Base-by-base conservation (phyloP, 1,284 basidiomycete species). In the Fomitopsis betulina region DNA sequence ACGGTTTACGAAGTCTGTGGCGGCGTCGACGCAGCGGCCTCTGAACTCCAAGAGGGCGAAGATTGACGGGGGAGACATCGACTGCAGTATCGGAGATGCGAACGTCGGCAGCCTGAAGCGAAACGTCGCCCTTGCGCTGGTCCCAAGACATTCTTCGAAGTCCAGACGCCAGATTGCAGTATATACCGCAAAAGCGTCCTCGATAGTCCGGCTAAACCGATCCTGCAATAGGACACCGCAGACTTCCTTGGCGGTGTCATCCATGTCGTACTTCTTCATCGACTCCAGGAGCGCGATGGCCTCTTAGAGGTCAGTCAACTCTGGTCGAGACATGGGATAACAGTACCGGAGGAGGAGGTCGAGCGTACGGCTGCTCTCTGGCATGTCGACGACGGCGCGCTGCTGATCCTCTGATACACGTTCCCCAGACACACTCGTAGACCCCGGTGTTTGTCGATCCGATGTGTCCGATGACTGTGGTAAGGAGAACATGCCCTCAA, bases 191-290 rank as follows among this genome's bases (percentile, higher is more conserved):
- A 54, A 42, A 25, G 53, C 53, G 12, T 40, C 37, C 21, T 39
- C 38, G 15, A 42, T n/a, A 7, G 35, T 37, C 40, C n/a, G 21
- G 25, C 23, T 7, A 13, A 54, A 42, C 13, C 53, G 9, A 7
- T 15, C 21, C 6, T n/a, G n/a, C 37, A 54, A 37, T 23, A 54
- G 47, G 2, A 21, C 27, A 9, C 13, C 5, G 17, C 30, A 17
- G 7, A 30, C 19, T 6, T 50, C 53, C 32, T 19, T 32, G 1
- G 39, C 30, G 25, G 27, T 23, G 13, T 42, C 53, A 13, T 56
- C 62, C 63, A 67, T 65, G 40, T 58, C 54, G 55, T 65, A 67
- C 53, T 65, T 65, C 21, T 55, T 35, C 30, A 62, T 60, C 2
- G 63, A 62, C 17, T 58, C 37, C 43, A 63, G 49, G 9, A 59